phyloP scores from a whole-genome alignment of 1,284 basidiomycete genomes.

The Trichosporon sp. region DNA sequence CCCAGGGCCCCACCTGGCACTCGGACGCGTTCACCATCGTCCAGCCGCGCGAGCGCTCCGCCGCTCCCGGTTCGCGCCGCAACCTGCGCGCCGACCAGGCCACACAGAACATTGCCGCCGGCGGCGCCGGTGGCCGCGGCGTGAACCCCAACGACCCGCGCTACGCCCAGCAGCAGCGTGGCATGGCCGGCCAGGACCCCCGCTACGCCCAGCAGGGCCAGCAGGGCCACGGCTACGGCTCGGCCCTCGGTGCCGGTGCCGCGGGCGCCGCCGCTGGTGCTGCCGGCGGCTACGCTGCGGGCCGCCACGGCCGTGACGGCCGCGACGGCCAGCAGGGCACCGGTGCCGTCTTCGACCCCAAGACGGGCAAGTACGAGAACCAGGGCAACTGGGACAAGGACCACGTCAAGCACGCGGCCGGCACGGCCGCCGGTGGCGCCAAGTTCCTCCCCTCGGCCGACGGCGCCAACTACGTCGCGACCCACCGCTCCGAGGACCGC shows the following conservation, averaged over 20 bases:
- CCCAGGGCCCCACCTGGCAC: constrained; percentile 32
- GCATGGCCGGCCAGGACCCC: not conserved
- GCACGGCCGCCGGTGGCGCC: not conserved
- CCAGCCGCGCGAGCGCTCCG: constrained; percentile 3
- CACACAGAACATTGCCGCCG: not conserved
- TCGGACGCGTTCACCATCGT: constrained; percentile 42
- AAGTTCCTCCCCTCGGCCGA: constrained; percentile 4
- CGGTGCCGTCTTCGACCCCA: constrained; percentile 1
- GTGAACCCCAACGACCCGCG: not conserved
- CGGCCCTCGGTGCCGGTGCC: not conserved
- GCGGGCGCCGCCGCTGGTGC: not conserved
- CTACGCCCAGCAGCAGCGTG: not conserved
- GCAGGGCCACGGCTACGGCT: not conserved
- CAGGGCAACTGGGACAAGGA: constrained; percentile 2
- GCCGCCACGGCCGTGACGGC: not conserved
- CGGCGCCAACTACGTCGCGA: constrained; percentile 5
- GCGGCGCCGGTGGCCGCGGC: not conserved
- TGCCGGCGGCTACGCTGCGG: not conserved
- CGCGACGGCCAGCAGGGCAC: not conserved
- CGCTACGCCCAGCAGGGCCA: constrained; percentile 2
- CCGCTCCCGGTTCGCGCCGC: not conserved
- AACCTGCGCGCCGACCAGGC: not conserved
- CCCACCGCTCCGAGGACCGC: constrained; percentile 5
- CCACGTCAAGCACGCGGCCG: constrained; percentile 4
- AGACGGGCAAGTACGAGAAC: constrained; percentile 5